These are phyloP conservation scores for Theobroma cacao DNA, from an alignment of 345 rosid species.

Conservation along the genomic window DNA sequence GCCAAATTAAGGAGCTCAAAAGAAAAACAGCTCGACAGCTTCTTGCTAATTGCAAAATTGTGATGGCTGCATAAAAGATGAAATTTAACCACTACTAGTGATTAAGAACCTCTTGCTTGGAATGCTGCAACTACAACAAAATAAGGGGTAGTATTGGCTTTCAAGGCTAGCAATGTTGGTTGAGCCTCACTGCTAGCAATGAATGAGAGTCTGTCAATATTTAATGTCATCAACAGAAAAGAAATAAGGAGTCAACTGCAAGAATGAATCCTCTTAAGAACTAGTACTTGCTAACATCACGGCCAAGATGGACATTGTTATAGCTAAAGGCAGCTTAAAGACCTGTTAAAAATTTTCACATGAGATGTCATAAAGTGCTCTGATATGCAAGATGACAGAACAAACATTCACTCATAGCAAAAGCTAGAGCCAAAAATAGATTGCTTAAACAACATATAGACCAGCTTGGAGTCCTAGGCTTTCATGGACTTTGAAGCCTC, in stretches of 20 bases:
- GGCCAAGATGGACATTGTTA: background rate
- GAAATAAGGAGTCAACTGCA: background rate
- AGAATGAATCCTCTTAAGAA: background rate
- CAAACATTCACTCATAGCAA: background rate
- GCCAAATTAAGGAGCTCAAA: too few species aligned
- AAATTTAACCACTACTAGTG: background rate
- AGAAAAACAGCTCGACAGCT: too few species aligned
- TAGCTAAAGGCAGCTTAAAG: background rate
- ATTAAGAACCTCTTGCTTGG: background rate
- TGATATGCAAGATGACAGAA: background rate
- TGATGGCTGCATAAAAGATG: background rate
- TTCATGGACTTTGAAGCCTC: background rate
- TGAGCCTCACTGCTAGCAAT: background rate
- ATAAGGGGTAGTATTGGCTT: background rate
- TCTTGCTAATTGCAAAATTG: too few species aligned
- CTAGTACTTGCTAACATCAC: background rate
- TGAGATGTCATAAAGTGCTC: background rate
- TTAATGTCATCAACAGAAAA: background rate
- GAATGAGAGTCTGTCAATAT: background rate
- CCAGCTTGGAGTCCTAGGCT: background rate
- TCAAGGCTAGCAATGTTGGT: background rate
- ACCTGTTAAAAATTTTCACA: background rate
- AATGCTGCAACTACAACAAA: background rate
- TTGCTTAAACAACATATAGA: background rate
- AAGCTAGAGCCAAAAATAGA: background rate